These are phyloP conservation scores for Pythium scleroteichum DNA, from an alignment of 352 stramenopile genomes.

Conservation along the genomic window DNA sequence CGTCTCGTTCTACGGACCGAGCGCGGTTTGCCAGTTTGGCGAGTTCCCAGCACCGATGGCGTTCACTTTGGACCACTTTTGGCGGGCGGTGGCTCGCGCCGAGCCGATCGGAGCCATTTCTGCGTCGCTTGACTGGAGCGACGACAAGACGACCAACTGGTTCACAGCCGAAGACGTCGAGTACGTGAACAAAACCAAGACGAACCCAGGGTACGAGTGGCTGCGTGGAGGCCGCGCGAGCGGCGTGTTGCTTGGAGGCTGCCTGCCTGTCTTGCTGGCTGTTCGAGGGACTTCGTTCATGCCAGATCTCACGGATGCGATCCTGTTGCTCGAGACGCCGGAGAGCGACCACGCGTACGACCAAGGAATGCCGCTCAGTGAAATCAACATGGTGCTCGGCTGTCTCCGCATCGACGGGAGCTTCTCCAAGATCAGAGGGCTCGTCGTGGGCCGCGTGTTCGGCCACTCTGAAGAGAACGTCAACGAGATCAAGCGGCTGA, in stretches of 20 bases:
- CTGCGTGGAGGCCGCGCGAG: slow-evolving; percentile 35
- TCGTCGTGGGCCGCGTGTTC: slow-evolving; percentile 59
- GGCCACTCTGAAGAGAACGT: slow-evolving; percentile 40
- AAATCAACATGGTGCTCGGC: slow-evolving; percentile 52
- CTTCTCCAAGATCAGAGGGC: slow-evolving; percentile 46
- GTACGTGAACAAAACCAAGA: slow-evolving; percentile 43
- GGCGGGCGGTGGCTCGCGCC: slow-evolving; percentile 24
- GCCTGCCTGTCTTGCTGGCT: slow-evolving; percentile 56
- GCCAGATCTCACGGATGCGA: slow-evolving; percentile 36
- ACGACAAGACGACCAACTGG: slow-evolving; percentile 72
- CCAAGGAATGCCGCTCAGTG: slow-evolving; percentile 46
- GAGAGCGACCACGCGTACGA: slow-evolving; percentile 49
- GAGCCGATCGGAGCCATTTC: slow-evolving; percentile 35
- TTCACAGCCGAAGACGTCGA: slow-evolving; percentile 44
- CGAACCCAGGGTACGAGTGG: slow-evolving; percentile 49
- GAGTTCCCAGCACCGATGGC: slow-evolving; percentile 48
- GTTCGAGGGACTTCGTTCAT: slow-evolving; percentile 52
- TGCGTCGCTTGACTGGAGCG: slow-evolving; percentile 50
- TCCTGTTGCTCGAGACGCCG: slow-evolving; percentile 58
- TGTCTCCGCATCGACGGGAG: slow-evolving; percentile 47
- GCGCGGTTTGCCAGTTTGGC: slow-evolving; percentile 53
- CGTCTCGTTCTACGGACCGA: slow-evolving; percentile 64
- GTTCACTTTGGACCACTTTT: slow-evolving; percentile 53
- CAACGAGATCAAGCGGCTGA: slow-evolving; percentile 43
- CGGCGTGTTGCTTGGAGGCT: slow-evolving; percentile 52